Evolutionary conservation across 169 alveolate species (phyloP).

Genomic region (Eimeria sp.): DNA sequence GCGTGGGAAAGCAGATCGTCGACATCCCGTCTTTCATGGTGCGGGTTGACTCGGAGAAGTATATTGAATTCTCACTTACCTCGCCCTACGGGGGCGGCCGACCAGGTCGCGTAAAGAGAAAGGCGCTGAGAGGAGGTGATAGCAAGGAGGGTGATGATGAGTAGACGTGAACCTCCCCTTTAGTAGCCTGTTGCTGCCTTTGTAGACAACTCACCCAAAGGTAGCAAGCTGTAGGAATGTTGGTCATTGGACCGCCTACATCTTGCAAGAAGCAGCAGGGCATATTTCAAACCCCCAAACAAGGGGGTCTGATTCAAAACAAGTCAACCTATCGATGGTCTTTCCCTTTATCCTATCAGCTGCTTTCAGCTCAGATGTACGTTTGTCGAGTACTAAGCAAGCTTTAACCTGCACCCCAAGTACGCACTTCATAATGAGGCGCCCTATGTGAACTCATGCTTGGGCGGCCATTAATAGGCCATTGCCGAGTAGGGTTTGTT

Average conservation of each 20-base stretch:
- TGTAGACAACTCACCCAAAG: neutral
- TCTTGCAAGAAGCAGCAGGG: neutral
- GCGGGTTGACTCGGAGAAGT: constrained; percentile 99
- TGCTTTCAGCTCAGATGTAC: neutral
- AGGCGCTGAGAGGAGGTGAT: constrained; percentile 84
- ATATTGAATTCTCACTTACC: constrained; percentile 98
- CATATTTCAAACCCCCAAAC: neutral
- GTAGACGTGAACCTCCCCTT: neutral
- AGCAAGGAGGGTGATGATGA: constrained; percentile 83
- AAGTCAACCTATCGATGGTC: neutral
- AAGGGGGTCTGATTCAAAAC: neutral
- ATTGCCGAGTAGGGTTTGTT: neutral
- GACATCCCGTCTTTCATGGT: constrained; percentile 99
- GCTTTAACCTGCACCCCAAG: neutral
- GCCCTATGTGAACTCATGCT: neutral
- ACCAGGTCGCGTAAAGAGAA: constrained; percentile 98
- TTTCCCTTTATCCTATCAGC: neutral
- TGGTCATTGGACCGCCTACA: neutral
- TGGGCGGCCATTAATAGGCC: neutral
- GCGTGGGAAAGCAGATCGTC: constrained; percentile 99
- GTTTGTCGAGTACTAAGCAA: no score
- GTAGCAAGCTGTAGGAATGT: neutral
- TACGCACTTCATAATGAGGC: neutral
- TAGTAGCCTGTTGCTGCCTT: neutral
- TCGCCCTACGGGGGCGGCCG: constrained; percentile 98